Evolutionary conservation across 2,329 filamentous ascomycete species (phyloP).

Genomic region (Colletotrichum sp.): DNA sequence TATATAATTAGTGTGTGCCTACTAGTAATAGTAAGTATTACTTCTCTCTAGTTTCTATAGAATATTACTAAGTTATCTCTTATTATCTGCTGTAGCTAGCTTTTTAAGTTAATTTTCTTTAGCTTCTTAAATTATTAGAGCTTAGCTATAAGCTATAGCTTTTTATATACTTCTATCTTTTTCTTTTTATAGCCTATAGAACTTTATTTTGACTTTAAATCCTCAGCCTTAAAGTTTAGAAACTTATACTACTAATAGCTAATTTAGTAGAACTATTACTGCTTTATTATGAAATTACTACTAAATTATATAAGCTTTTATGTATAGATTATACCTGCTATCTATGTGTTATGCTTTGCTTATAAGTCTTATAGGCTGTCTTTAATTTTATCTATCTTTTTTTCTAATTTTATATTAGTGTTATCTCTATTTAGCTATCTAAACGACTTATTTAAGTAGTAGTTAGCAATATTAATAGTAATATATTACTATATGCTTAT

Average conservation of each 20-base stretch:
- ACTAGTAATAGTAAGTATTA: constrained; percentile 9
- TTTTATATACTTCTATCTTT: neutral
- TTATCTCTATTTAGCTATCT: constrained; percentile 19
- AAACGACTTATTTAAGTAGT: too few species aligned
- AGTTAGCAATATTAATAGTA: too few species aligned
- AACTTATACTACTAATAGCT: constrained; percentile 21
- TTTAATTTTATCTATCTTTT: neutral
- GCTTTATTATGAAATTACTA: neutral
- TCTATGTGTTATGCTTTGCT: constrained; percentile 1
- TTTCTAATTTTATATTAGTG: neutral
- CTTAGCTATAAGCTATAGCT: neutral
- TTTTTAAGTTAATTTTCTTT: neutral
- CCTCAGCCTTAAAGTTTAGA: constrained; percentile 5
- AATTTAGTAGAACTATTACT: constrained; percentile 11
- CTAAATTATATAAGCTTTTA: neutral
- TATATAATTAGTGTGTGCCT: constrained; percentile 11
- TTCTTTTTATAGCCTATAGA: neutral
- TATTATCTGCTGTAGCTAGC: constrained; percentile 10
- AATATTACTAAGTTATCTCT: neutral
- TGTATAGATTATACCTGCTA: constrained; percentile 18
- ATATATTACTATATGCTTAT: too few species aligned
- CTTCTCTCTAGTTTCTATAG: constrained; percentile 1
- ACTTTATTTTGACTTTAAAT: neutral
- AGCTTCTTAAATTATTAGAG: neutral
- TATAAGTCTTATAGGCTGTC: neutral